Evolutionary conservation across 768 basidiomycete genomes (phyloP), one percentile per base, ranked within the genome.

Genomic region (Cystofilobasidium capitatum): DNA sequence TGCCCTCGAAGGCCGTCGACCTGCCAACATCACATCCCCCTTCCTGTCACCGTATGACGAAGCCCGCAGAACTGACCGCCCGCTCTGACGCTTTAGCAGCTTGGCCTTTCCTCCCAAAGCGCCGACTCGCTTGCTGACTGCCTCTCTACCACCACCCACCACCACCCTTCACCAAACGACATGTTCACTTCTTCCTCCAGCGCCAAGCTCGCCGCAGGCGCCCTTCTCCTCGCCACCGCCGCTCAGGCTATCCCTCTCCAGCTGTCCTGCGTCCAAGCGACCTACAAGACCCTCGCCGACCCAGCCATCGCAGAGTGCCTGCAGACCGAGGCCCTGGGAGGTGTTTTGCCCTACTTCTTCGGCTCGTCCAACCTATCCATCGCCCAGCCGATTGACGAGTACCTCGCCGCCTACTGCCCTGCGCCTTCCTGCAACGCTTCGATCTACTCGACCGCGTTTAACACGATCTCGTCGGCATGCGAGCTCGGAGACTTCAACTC

Each of bases 371-470:
- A 55, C 51, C 51, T 55, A 17, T 33, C 29, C 12, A 4, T 55
- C 29, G 31, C 14, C 29, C 14, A 3, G 29, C 29, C 31, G 8
- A 6, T 55, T 31, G 51, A 55, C 31, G 22, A 3, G 7, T 55
- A 55, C 51, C 51, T 55, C 51, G 51, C 17, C 17, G 51, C 51
- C 51, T 55, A 16, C 29, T 55, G 51, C 51, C 51, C 51, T 13
- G 51, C 51, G 7, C 51, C 51, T 13, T 2, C 29, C 31, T 55
- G 51, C 51, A 55, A 55, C 31, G 51, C 29, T 31, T 33, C 51
- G 51, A 55, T 31, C 29, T 29, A 14, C 29, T 12, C 10, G 51
- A 8, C 29, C 5, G 51, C 29, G 5, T 6, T 31, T 17, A 26
- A 55, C 7, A 4, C 10, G 7, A 8, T 55, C 51, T 8, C 16